phyloP scores from a whole-genome alignment of 768 basidiomycete genomes.

The Epithele typhae region DNA sequence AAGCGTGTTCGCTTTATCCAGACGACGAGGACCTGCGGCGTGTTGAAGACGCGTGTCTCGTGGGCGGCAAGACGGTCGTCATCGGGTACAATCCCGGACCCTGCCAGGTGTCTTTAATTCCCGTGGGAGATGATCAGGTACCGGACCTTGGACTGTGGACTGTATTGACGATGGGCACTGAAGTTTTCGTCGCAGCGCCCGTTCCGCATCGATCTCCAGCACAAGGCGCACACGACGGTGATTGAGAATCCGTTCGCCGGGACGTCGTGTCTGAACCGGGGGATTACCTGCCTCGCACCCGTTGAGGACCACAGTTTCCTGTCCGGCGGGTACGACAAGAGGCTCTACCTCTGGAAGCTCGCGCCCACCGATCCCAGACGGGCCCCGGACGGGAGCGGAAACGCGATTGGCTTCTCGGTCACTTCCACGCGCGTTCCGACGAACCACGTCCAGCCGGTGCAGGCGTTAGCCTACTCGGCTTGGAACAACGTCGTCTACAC shows the following conservation, averaged over 20 bases:
- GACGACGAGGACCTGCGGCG: slow-evolving; percentile 18
- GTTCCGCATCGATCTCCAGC: slow-evolving; percentile 17
- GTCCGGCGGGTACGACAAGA: slow-evolving; percentile 45
- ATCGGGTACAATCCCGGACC: slow-evolving; percentile 39
- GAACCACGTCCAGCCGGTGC: slow-evolving; percentile 27
- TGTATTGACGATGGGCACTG: slow-evolving; percentile 1
- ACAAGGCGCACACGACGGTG: slow-evolving; percentile 20
- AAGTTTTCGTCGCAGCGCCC: slow-evolving; percentile 7
- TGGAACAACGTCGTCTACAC: slow-evolving; percentile 32
- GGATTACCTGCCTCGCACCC: slow-evolving; percentile 42
- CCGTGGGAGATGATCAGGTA: slow-evolving; percentile 26
- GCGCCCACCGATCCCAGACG: slow-evolving; percentile 4
- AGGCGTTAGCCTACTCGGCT: slow-evolving; percentile 37
- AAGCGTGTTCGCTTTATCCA: slow-evolving; percentile 16
- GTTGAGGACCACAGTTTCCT: slow-evolving; percentile 36
- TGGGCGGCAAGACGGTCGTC: slow-evolving; percentile 34
- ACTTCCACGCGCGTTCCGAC: slow-evolving; percentile 24
- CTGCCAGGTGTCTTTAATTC: slow-evolving; percentile 39
- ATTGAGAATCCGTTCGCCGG: slow-evolving; percentile 23
- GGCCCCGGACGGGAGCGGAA: slow-evolving; percentile 1
- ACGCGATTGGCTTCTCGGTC: slow-evolving; percentile 14
- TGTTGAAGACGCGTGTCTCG: slow-evolving; percentile 43
- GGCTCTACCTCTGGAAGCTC: slow-evolving; percentile 37
- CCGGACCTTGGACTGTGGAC: background rate
- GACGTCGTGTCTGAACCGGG: slow-evolving; percentile 20